Percentiles rank a stretch among this genome's conserved stretches.
Conservation (phyloP, 805 yeast genomes). For the Saccharomycopsis sp. region DNA sequence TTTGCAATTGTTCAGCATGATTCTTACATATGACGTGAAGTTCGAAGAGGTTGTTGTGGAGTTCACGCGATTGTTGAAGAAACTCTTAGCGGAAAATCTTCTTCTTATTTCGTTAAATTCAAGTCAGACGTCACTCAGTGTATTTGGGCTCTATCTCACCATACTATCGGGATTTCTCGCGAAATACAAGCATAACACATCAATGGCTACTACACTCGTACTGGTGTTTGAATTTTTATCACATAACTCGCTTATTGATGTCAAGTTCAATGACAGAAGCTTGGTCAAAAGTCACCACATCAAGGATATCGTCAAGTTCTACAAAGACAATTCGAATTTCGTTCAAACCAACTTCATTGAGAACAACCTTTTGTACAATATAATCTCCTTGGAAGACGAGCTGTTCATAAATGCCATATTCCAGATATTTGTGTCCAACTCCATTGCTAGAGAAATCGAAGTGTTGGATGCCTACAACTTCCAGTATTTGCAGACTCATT, state of each 20-base stretch:
- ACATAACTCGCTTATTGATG: conserved; percentile 1
- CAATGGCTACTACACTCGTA: background rate
- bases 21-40: background rate
- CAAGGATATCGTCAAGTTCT: conserved; percentile 18
- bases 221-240: conserved; percentile 9
- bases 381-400: background rate
- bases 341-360: conserved; percentile 5
- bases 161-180: conserved; percentile 4
- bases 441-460: conserved; percentile 6
- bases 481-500: background rate
- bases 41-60: background rate
- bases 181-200: background rate
- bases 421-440: conserved; percentile 8
- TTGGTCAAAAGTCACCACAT: conserved; percentile 6
- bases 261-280: conserved; percentile 5
- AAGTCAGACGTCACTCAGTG: background rate
- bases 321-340: conserved; percentile 17
- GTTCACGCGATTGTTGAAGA: background rate
- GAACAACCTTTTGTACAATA: conserved; percentile 5
- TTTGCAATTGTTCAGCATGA: conserved; percentile 4
- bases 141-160: conserved; percentile 4
- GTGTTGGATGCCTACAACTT: background rate
- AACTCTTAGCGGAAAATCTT: background rate
- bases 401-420: background rate
- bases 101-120: conserved; percentile 6